Base-by-base conservation (phyloP, 2,329 filamentous ascomycete species). In the Fusarium verrucosum region DNA sequence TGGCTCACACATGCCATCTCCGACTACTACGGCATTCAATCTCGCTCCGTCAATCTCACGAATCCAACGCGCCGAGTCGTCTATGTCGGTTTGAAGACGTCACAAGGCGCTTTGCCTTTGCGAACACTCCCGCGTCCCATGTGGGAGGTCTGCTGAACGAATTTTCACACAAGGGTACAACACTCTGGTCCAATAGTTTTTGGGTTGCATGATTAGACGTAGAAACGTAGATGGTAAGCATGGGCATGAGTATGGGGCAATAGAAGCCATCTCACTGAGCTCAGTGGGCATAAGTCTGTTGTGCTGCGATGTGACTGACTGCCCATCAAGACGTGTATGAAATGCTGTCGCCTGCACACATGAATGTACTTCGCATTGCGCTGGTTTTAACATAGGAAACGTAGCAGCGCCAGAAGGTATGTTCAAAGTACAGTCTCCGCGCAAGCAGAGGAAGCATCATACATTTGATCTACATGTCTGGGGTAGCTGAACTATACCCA, bases 1-100 rank as follows among this genome's bases (percentile, higher is more conserved):
- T 98, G 94, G 91, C 86, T 98, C 50, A 92, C 96, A 2, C 94
- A 98, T 77, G 91, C 92, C 56, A 94, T 98, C 64, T 94, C 92
- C 10, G 87, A 90, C 36, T 98, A 98, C 76, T 98, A 98, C 74
- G 94, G 93, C 40, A 84, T 97, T 54, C 86, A 88, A 60, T 97
- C 94, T 19, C 92, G 89, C 80, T 94, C 91, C 6, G 86, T 94
- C 58, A 90, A 90, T 0, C 84, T 89, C 2, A 88, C 88, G 28
- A 83, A 87, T 65, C 89, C 92, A 4, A 85, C 88, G 14, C 85
- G 89, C 49, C 86, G 92, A 47, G 90, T 95, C 62, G 92, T 95
- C 9, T 97, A 96, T 71, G 89, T 97, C 20, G 91, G 91, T 5
- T 80, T 94, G 61, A 87, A 85, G 72, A 83, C 85, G 65, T 65